phyloP scores from a whole-genome alignment of 2,329 filamentous ascomycete species.

The Penicillium crustosum region DNA sequence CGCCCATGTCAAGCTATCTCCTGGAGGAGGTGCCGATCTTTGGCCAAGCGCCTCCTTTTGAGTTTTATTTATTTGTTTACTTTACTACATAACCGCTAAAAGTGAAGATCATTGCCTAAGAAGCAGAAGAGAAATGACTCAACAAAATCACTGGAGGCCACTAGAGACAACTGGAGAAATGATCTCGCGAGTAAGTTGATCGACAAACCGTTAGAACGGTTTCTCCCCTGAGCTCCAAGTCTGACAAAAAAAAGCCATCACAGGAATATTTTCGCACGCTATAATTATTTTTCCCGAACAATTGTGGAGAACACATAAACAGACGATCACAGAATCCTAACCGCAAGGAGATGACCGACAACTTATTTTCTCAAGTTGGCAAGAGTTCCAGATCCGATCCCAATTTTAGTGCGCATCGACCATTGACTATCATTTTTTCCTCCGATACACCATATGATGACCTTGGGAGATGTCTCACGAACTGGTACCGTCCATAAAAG shows the following conservation, averaged over 20 bases:
- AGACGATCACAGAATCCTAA: slow-evolving; percentile 31
- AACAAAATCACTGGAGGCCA: slow-evolving; percentile 4
- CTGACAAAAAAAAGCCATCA: slow-evolving; percentile 15
- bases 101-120: slow-evolving; percentile 1
- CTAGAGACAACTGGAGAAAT: slow-evolving; percentile 12
- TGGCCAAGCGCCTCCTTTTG: background rate
- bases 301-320: slow-evolving; percentile 22
- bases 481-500: background rate
- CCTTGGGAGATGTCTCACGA: background rate
- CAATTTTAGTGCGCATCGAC: slow-evolving; percentile 22
- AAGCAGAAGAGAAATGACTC: background rate
- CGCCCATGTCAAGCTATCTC: background rate
- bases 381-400: slow-evolving; percentile 33
- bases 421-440: background rate
- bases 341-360: slow-evolving; percentile 26
- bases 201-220: slow-evolving; percentile 24
- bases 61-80: background rate
- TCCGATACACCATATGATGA: background rate
- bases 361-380: slow-evolving; percentile 24
- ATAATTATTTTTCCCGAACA: slow-evolving; percentile 3
- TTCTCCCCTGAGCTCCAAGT: slow-evolving; percentile 14
- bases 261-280: background rate
- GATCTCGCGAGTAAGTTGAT: slow-evolving; percentile 3
- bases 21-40: background rate
- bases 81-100: background rate